Evolutionary conservation across 2,329 filamentous ascomycete species (phyloP), one percentile per base, ranked within the genome.

Genomic region (Didymella keratinophila): DNA sequence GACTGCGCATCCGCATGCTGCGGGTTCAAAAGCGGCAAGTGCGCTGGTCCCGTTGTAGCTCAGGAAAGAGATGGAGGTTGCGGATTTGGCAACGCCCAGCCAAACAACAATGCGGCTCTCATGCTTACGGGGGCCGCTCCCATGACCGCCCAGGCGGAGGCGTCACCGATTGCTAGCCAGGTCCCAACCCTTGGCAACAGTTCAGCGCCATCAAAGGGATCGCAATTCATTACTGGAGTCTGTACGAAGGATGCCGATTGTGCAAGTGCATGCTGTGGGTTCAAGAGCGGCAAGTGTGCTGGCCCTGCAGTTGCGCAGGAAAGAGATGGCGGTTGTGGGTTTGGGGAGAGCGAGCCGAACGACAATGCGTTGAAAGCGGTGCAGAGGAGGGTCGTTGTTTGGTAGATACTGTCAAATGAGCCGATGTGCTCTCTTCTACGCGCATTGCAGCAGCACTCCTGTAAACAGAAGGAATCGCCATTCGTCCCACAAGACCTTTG

Each of bases 1-100:
- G 39, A 52, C 20, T 52, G 49, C 20, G 39, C 49, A 42, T 52
- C 49, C 14, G 49, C 49, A 16, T 52, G 49, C 28, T 52, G 49
- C 4, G 49, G 49, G 1, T 52, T 52, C 49, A 52, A 36, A 16
- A 52, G 49, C 21, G 39, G 49, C 23, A 52, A 44, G 43, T 52
- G 49, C 7, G 39, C 49, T 2, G 39, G 39, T 1, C 49, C 49
- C 5, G 39, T 52, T 8, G 49, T 52, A 20, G 49, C 49, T 2
- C 49, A 52, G 18, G 49, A 52, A 16, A 42, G 49, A 44, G 49
- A 52, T 7, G 49, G 49, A 1, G 49, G 49, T 9, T 52, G 49
- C 12, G 49, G 49, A 9, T 44, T 44, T 4, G 49, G 49, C 21
- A 44, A 44, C 12, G 20, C 39, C n/a, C 39, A 44, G 14, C 39